Base-by-base conservation (phyloP, 2,329 filamentous ascomycete genomes). In the Massarina eburnea region DNA sequence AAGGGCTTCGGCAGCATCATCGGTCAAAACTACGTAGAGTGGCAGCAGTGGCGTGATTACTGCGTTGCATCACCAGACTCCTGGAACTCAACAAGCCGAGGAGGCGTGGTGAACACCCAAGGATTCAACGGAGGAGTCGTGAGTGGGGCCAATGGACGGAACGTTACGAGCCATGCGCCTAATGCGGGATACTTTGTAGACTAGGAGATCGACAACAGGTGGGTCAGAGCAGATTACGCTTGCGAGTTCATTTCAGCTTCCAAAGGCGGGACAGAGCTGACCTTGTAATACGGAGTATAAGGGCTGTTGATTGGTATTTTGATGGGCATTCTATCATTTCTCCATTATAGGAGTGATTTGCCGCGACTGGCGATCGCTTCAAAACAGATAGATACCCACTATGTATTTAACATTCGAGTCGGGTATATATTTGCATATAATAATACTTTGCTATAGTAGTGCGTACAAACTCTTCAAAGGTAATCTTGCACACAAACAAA, bases 1-100 rank as follows among this genome's bases (percentile, higher is more conserved):
- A 43, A 38, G 18, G 18, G 15, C n/a, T 43, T 47, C 39, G 43
- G 39, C 21, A n/a, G 7, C 9, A 37, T 17, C 10, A 47, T 47
- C 15, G 45, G 45, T 2, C 4, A 27, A 27, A 39, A 35, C n/a
- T 47, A 42, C 18, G 37, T 14, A 2, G 39, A 35, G 20, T 47
- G 39, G 39, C 39, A 47, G 18, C 45, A 47, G 15, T 47, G 34
- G 34, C 45, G 45, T 22, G 45, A 47, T 10, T 43, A 34, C 29
- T 47, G 43, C n/a, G 45, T 47, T 36, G 34, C 45, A 5, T 47
- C 45, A 8, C 45, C 45, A n/a, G 45, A 47, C n/a, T 34, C 45
- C 0, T 46, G 44, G 44, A 29, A 47, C 24, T 24, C 34, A 6
- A 29, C 32, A 17, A 37, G 45, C 10, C 38, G 17, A 14, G 45